These are phyloP conservation scores for Mycena leptocephala DNA, from an alignment of 768 basidiomycete species.

Conservation along the genomic window DNA sequence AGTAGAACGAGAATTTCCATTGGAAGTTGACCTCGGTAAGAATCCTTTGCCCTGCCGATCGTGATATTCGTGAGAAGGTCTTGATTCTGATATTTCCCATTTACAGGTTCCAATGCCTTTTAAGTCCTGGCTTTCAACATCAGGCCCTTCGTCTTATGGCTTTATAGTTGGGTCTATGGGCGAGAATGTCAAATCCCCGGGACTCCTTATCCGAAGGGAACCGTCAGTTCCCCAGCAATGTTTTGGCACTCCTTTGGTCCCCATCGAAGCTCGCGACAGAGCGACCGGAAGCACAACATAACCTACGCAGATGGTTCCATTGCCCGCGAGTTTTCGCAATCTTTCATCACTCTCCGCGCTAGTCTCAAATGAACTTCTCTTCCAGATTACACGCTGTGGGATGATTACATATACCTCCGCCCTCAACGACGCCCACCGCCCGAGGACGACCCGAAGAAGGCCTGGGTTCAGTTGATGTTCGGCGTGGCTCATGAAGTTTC, in stretches of 20 bases:
- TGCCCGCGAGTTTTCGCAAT: background rate
- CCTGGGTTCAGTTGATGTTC: background rate
- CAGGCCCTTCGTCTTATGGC: background rate
- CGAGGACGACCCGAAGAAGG: background rate
- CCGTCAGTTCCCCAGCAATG: background rate
- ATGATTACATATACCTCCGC: background rate
- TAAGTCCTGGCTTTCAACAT: background rate
- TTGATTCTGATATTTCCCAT: background rate
- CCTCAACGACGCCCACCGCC: background rate
- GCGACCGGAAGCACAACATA: background rate
- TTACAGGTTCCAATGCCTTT: background rate
- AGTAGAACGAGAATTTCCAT: background rate
- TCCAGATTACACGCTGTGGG: background rate
- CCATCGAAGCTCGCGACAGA: background rate
- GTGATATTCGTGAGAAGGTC: background rate
- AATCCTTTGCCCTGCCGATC: background rate
- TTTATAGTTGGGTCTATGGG: background rate
- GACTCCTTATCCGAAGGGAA: background rate
- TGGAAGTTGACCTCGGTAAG: background rate
- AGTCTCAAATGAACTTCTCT: background rate
- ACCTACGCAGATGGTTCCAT: background rate
- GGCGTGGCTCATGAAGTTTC: background rate
- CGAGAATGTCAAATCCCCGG: background rate
- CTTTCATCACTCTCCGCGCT: background rate
- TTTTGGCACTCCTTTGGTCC: background rate